phyloP scores from a whole-genome alignment of 768 basidiomycete genomes.

The Pleurotus eryngii region DNA sequence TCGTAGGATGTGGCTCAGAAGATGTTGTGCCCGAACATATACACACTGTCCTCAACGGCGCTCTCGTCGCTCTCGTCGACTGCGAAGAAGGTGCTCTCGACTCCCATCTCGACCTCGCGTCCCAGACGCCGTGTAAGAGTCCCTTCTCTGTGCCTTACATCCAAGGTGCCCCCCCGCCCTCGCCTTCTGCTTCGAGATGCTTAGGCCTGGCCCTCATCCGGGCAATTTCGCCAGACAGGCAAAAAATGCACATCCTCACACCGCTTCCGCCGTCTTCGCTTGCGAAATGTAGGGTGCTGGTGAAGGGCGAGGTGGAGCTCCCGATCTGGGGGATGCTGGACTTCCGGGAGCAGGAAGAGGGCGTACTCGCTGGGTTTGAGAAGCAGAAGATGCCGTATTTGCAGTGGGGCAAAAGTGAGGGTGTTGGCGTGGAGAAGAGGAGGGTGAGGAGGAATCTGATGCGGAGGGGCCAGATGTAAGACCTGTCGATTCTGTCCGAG shows the following conservation, averaged over 20 bases:
- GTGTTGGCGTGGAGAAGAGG: constrained; percentile 68
- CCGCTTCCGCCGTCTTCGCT: constrained; percentile 59
- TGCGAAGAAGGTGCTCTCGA: constrained; percentile 43
- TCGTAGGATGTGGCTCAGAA: constrained; percentile 74
- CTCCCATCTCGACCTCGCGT: neutral
- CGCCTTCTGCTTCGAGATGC: constrained; percentile 59
- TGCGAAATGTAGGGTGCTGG: constrained; percentile 42
- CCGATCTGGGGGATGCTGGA: constrained; percentile 89
- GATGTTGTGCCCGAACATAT: constrained; percentile 76
- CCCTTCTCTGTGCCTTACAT: constrained; percentile 46
- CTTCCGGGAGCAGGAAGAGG: constrained; percentile 38
- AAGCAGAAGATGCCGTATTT: constrained; percentile 68
- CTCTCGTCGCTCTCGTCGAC: constrained; percentile 72
- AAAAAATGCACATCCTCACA: constrained; percentile 74
- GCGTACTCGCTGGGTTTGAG: constrained; percentile 44
- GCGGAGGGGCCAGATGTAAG: constrained; percentile 71
- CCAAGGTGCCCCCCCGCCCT: constrained; percentile 51
- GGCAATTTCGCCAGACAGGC: constrained; percentile 33
- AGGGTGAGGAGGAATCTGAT: constrained; percentile 83
- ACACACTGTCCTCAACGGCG: constrained; percentile 69
- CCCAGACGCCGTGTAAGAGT: neutral
- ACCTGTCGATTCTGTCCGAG: no score
- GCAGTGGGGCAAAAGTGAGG: constrained; percentile 70
- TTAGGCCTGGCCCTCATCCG: constrained; percentile 80
- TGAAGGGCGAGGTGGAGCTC: constrained; percentile 87